Conservation (phyloP, 345 rosid genomes). For the Aquilaria yunnanensis region DNA sequence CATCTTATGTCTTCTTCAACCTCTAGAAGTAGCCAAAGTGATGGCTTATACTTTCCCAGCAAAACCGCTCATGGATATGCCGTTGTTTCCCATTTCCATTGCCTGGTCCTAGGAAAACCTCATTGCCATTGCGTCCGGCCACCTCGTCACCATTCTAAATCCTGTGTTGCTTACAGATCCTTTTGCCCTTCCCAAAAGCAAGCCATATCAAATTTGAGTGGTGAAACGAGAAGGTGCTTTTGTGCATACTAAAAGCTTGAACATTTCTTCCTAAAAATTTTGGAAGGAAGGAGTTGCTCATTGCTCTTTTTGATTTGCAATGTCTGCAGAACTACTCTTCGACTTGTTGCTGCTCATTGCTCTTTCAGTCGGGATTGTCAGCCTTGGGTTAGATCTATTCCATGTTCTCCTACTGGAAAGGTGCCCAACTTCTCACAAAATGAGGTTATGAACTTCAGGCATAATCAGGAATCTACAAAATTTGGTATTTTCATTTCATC, state of each 20-base stretch:
- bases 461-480: not conserved
- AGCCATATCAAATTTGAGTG: conserved; percentile 57
- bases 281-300: not conserved
- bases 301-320: not conserved
- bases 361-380: conserved; percentile 60
- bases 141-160: conserved; percentile 83
- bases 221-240: conserved; percentile 53
- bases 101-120: conserved; percentile 96
- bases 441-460: not conserved
- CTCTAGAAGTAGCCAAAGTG: not conserved
- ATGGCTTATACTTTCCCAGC: conserved; percentile 91
- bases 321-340: conserved; percentile 47
- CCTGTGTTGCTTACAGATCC: conserved; percentile 81
- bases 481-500: not conserved
- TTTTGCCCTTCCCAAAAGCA: conserved; percentile 54
- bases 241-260: not conserved
- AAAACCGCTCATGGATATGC: conserved; percentile 59
- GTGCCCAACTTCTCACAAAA: conserved; percentile 38
- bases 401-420: conserved; percentile 97
- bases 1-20: conserved; percentile 1
- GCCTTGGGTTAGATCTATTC: conserved; percentile 63
- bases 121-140: conserved; percentile 81
- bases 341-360: conserved; percentile 48
- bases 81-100: conserved; percentile 69
- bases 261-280: not conserved